Evolutionary conservation across 371 early-diverging fungal species (phyloP).

Genomic region (Quaeritorhiza haematococci): DNA sequence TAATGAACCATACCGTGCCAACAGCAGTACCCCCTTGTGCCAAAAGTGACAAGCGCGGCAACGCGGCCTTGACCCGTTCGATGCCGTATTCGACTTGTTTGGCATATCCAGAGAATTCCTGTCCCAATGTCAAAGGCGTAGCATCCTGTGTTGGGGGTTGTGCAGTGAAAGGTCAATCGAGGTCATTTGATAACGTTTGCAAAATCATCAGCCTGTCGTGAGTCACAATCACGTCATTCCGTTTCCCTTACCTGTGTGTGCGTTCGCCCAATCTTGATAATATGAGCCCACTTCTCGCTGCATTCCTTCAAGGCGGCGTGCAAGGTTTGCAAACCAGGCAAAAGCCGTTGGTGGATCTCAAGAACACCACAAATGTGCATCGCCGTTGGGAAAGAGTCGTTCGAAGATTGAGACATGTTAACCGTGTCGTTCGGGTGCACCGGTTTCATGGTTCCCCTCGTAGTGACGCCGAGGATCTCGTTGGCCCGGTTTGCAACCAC

Average conservation of each 20-base stretch:
- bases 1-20: constrained; percentile 82
- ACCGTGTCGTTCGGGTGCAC: constrained; percentile 96
- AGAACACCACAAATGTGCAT: constrained; percentile 92
- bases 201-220: constrained; percentile 74
- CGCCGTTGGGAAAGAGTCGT: constrained; percentile 97
- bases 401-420: constrained; percentile 94
- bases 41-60: constrained; percentile 79
- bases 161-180: no score
- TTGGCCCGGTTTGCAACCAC: constrained; percentile 95
- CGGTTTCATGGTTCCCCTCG: constrained; percentile 79
- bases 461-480: constrained; percentile 82
- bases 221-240: constrained; percentile 1
- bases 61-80: constrained; percentile 70
- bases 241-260: constrained; percentile 36
- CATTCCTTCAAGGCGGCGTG: constrained; percentile 61
- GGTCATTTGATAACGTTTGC: constrained; percentile 86
- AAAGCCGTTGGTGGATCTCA: constrained; percentile 69
- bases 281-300: constrained; percentile 16
- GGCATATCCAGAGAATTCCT: constrained; percentile 91
- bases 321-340: constrained; percentile 74
- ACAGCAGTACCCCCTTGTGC: constrained; percentile 97
- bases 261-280: constrained; percentile 42
- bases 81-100: constrained; percentile 80
- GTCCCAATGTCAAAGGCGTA: constrained; percentile 92
- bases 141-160: constrained; percentile 92